A percentile compares a stretch with the other conserved stretches of the same genome.
These are phyloP conservation scores for Fusarium verrucosum DNA, from an alignment of 2,329 filamentous ascomycete species.

Conservation along the genomic window DNA sequence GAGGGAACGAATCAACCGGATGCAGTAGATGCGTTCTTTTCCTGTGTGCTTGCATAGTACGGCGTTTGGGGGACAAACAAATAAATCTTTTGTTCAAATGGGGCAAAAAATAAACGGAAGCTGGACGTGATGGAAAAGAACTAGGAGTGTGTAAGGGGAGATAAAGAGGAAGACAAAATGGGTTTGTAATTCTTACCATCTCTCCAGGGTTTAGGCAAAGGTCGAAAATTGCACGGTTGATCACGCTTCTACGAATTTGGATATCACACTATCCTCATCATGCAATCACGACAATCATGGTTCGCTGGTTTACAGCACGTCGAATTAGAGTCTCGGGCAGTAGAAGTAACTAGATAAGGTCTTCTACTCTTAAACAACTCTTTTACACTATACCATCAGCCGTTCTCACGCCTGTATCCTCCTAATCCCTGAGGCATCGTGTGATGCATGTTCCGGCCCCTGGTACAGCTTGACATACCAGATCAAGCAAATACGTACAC, in stretches of 20 bases:
- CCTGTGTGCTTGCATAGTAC: constrained; percentile 56
- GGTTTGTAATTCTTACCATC: constrained; percentile 47
- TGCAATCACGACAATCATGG: constrained; percentile 34
- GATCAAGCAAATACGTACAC: constrained; percentile 30
- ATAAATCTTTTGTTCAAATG: constrained; percentile 46
- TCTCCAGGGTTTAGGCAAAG: constrained; percentile 44
- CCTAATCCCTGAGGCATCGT: constrained; percentile 20
- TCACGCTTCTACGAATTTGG: constrained; percentile 38
- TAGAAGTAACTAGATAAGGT: constrained; percentile 32
- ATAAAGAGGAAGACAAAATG: constrained; percentile 36
- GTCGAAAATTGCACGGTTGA: constrained; percentile 42
- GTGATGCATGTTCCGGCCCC: constrained; percentile 25
- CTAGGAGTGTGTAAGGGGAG: constrained; percentile 31
- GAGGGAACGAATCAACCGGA: constrained; percentile 72
- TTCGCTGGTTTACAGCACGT: constrained; percentile 19
- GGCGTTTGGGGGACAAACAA: constrained; percentile 50
- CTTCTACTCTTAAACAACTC: constrained; percentile 37
- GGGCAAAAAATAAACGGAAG: constrained; percentile 43
- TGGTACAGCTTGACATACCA: constrained; percentile 24
- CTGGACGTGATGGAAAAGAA: constrained; percentile 23
- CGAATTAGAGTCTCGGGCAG: constrained; percentile 24
- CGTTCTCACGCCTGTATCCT: constrained; percentile 19
- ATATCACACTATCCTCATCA: constrained; percentile 26
- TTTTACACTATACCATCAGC: constrained; percentile 20
- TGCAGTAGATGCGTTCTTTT: constrained; percentile 51